Evolutionary conservation across 1,284 basidiomycete genomes (phyloP).

Genomic region (Dichomitus squalens): DNA sequence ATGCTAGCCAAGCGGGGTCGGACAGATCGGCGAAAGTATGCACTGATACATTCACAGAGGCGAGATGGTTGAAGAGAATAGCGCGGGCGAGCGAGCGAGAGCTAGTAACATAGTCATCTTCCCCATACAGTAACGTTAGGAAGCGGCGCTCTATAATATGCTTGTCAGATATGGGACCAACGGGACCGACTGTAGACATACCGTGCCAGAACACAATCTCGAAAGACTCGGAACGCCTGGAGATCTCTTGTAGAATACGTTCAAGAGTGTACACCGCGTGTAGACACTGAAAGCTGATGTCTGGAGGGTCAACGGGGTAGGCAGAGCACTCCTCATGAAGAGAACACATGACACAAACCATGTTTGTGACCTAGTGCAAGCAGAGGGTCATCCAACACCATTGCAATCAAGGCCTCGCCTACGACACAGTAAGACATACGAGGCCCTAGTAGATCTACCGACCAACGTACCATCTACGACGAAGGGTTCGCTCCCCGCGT

Average conservation of each 20-base stretch:
- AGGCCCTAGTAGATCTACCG: not conserved
- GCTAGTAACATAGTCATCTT: slow-evolving; percentile 36
- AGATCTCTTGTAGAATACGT: slow-evolving; percentile 48
- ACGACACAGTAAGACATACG: slow-evolving; percentile 4
- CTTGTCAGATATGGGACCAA: not conserved
- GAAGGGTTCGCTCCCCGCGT: slow-evolving; percentile 68
- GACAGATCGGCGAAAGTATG: slow-evolving; percentile 45
- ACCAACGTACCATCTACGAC: slow-evolving; percentile 57
- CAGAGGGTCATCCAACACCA: slow-evolving; percentile 58
- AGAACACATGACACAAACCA: slow-evolving; percentile 35
- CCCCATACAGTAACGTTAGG: slow-evolving; percentile 45
- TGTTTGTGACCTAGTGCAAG: slow-evolving; percentile 50
- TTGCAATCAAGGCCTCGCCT: slow-evolving; percentile 67
- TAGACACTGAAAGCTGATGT: slow-evolving; percentile 59
- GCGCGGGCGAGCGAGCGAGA: slow-evolving; percentile 55
- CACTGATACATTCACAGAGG: slow-evolving; percentile 42
- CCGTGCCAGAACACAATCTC: slow-evolving; percentile 67
- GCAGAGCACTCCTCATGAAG: not conserved
- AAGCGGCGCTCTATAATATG: slow-evolving; percentile 37
- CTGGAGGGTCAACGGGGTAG: slow-evolving; percentile 33
- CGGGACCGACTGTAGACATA: slow-evolving; percentile 26
- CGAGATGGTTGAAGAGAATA: slow-evolving; percentile 53
- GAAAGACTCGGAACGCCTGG: slow-evolving; percentile 53
- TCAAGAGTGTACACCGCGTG: slow-evolving; percentile 63
- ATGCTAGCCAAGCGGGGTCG: slow-evolving; percentile 53